Evolutionary conservation across 2,329 filamentous ascomycete genomes (phyloP), one percentile per base, ranked within the genome.

Genomic region (Mycosphaerella sp.): DNA sequence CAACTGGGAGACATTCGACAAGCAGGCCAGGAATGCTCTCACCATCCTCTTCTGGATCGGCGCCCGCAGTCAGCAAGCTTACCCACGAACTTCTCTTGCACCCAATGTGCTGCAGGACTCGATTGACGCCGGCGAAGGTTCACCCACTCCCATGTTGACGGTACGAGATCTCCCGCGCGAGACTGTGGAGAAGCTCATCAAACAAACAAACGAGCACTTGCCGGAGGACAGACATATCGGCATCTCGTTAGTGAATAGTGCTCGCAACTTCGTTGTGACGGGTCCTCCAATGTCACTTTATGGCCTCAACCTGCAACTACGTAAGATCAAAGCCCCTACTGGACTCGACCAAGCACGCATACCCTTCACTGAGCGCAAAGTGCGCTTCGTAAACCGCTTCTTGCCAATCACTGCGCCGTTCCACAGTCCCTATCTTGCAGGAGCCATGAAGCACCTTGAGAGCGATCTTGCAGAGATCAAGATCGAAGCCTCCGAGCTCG

Each of bases 11-110:
- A 87, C 87, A 0, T 98, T 93, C 69, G 82, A 86, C 59, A 84
- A 87, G 64, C 82, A 88, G 49, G 81, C 89, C 49, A 84, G 79
- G 63, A 84, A 88, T 61, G 87, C 91, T 2, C 76, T 98, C 58
- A 93, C 87, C 27, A 88, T 96, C 65, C 85, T 98, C 27, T 98
- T 98, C 78, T 98, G 93, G 93, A 95, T 98, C 61, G 93, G 94
- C 68, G 84, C 91, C 55, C 86, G 93, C 65, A 96, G 91, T 70
- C 93, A 98, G 71, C 93, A 98, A 71, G 90, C 90, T 2, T 98
- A 96, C 72, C 94, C 93, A 35, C 84, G 87, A 62, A 98, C 93
- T 3, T 97, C 93, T 30, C 79, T 98, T 64, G 89, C 90, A 3
- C 94, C 93, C 0, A 87, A 82, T 40, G 88, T 91, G 66, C 79